Evolutionary conservation across 1,284 basidiomycete genomes (phyloP).

Genomic region (Microbotryum silenes-acaulis): DNA sequence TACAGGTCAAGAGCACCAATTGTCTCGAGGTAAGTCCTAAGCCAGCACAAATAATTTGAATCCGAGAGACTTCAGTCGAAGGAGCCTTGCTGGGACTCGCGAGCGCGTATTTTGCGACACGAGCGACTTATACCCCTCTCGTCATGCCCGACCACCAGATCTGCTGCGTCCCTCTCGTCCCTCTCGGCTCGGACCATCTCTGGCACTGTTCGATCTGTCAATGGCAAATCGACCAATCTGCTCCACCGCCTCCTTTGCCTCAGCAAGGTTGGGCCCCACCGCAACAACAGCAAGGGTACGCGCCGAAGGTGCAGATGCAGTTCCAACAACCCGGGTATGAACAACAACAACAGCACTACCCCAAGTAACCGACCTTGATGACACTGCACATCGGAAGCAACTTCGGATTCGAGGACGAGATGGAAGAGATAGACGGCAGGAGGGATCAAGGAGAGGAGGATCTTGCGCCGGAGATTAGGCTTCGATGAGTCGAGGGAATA

Average conservation of each 20-base stretch:
- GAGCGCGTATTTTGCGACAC: too few relatives aligned
- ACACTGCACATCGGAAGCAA: too few relatives aligned
- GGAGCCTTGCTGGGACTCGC: background rate
- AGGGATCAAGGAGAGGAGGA: too few relatives aligned
- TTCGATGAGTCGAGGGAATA: too few relatives aligned
- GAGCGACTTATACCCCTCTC: background rate
- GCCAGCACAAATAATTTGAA: background rate
- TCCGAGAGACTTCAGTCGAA: background rate
- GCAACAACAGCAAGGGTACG: conserved; percentile 5
- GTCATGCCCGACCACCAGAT: conserved; percentile 11
- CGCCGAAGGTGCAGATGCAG: conserved; percentile 11
- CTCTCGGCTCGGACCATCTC: conserved; percentile 16
- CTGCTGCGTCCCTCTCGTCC: conserved; percentile 23
- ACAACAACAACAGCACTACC: too few relatives aligned
- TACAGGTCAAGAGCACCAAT: background rate
- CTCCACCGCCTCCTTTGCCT: conserved; percentile 14
- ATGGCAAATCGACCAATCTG: conserved; percentile 15
- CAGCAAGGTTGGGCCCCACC: conserved; percentile 11
- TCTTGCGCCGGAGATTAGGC: too few relatives aligned
- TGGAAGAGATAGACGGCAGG: too few relatives aligned
- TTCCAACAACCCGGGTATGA: conserved; percentile 2
- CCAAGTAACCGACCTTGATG: too few relatives aligned
- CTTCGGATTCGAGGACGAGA: too few relatives aligned
- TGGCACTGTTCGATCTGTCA: conserved; percentile 26
- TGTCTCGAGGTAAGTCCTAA: background rate